phyloP scores from a whole-genome alignment of 1,284 basidiomycete genomes.

The Coriolopsis trogii region DNA sequence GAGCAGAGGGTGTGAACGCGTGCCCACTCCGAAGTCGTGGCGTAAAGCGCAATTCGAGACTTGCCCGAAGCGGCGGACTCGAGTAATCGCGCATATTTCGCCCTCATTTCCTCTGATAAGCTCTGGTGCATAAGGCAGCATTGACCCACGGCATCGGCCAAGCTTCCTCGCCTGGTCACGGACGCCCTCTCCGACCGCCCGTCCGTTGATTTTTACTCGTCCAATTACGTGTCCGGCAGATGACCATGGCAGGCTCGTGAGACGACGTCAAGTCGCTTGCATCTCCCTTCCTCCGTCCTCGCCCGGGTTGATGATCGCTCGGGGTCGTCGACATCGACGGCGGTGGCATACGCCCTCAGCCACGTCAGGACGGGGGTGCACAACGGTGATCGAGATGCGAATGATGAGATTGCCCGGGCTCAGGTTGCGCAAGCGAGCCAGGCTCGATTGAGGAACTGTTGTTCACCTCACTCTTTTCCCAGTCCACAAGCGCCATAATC shows the following conservation, averaged over 20 bases:
- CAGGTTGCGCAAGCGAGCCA: slow-evolving; percentile 13
- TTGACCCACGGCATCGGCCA: slow-evolving; percentile 9
- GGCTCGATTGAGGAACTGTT: slow-evolving; percentile 19
- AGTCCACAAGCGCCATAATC: slow-evolving; percentile 1
- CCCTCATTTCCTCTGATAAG: slow-evolving; percentile 19
- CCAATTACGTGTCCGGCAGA: slow-evolving; percentile 19
- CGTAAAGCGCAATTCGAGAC: slow-evolving; percentile 17
- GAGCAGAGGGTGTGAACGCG: slow-evolving; percentile 25
- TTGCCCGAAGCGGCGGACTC: slow-evolving; percentile 21
- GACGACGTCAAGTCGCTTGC: slow-evolving; percentile 5
- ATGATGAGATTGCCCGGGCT: slow-evolving; percentile 8
- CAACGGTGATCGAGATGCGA: slow-evolving; percentile 5
- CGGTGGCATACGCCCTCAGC: background rate
- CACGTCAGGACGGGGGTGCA: background rate
- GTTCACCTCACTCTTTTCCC: slow-evolving; percentile 11
- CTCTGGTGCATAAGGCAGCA: slow-evolving; percentile 6
- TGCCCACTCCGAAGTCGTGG: slow-evolving; percentile 27
- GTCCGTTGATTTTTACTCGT: slow-evolving; percentile 12
- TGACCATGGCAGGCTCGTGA: slow-evolving; percentile 11
- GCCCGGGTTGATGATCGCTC: background rate
- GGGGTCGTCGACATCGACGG: background rate
- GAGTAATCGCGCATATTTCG: slow-evolving; percentile 21
- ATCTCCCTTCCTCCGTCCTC: background rate
- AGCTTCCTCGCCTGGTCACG: slow-evolving; percentile 15
- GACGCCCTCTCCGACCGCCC: slow-evolving; percentile 15